phyloP scores from a whole-genome alignment of 2,329 filamentous ascomycete genomes.

The Penicillium sp. region DNA sequence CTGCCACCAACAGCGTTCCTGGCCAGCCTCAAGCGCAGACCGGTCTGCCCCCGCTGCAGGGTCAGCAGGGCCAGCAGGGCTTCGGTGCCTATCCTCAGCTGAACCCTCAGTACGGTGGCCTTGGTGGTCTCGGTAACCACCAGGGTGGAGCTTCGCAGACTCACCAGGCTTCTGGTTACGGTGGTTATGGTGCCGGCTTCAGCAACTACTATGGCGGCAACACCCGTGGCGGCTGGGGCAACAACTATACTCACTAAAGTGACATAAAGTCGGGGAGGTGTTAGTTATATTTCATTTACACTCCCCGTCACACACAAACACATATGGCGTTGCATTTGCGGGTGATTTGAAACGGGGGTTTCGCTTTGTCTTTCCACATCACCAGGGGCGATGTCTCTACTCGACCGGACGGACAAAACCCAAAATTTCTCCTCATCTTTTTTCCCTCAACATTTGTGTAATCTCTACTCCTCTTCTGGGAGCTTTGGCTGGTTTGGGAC shows the following conservation, averaged over 20 bases:
- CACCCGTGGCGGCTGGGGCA: conserved; percentile 43
- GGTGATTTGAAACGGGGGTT: conserved; percentile 21
- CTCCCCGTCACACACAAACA: conserved; percentile 26
- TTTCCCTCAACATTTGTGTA: conserved; percentile 36
- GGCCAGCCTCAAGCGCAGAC: conserved; percentile 49
- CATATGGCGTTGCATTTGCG: conserved; percentile 28
- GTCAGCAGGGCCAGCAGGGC: conserved; percentile 50
- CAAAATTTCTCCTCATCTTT: conserved; percentile 24
- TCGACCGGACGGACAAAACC: conserved; percentile 11
- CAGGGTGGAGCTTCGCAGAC: conserved; percentile 39
- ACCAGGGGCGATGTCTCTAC: conserved; percentile 2
- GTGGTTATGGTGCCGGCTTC: conserved; percentile 42
- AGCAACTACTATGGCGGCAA: conserved; percentile 42
- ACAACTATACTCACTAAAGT: conserved; percentile 45
- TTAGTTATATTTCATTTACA: conserved; percentile 12
- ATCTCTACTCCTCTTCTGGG: conserved; percentile 39
- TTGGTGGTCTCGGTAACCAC: conserved; percentile 41
- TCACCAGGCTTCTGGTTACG: conserved; percentile 40
- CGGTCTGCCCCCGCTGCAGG: conserved; percentile 52
- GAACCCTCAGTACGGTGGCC: conserved; percentile 50
- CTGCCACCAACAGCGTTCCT: conserved; percentile 55
- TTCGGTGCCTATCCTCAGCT: conserved; percentile 54
- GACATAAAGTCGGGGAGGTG: conserved; percentile 21
- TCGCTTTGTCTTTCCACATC: conserved; percentile 13
- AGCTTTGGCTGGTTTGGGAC: conserved; percentile 35